These are phyloP conservation scores for Blastomyces silverae DNA, from an alignment of 2,329 filamentous ascomycete genomes.

Conservation along the genomic window DNA sequence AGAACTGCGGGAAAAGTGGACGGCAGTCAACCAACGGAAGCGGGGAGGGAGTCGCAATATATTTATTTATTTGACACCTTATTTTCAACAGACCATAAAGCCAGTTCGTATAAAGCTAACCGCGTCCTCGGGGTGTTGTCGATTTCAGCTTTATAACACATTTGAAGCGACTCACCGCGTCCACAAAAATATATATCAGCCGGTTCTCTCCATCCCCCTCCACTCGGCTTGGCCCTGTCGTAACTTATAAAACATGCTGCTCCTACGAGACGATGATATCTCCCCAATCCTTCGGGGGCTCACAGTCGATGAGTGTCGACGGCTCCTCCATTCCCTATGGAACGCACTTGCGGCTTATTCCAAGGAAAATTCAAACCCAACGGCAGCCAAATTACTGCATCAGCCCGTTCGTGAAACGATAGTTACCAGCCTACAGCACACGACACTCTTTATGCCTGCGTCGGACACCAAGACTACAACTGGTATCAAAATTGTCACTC, in stretches of 20 bases:
- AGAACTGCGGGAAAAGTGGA: no score
- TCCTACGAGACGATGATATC: conserved; percentile 24
- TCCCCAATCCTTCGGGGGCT: conserved; percentile 31
- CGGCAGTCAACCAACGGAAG: no score
- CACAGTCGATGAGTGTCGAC: conserved; percentile 30
- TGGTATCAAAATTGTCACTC: conserved; percentile 65
- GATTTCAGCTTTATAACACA: no score
- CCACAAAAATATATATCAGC: no score
- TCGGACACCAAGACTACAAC: conserved; percentile 53
- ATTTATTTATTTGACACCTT: no score
- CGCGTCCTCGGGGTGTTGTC: no score
- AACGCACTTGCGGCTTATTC: conserved; percentile 32
- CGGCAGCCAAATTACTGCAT: conserved; percentile 32
- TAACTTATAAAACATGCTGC: conserved; percentile 18
- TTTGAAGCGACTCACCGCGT: no score
- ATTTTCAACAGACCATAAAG: no score
- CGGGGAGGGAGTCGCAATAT: no score
- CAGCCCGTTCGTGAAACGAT: conserved; percentile 42
- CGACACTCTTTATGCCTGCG: conserved; percentile 69
- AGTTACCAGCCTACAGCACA: conserved; percentile 39
- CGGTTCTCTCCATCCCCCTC: not conserved
- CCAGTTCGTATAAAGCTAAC: no score
- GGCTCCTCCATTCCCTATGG: conserved; percentile 34
- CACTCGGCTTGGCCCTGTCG: not conserved
- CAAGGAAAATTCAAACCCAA: conserved; percentile 25